Conservation (phyloP, 768 basidiomycete species). For the Mycena amicta region DNA sequence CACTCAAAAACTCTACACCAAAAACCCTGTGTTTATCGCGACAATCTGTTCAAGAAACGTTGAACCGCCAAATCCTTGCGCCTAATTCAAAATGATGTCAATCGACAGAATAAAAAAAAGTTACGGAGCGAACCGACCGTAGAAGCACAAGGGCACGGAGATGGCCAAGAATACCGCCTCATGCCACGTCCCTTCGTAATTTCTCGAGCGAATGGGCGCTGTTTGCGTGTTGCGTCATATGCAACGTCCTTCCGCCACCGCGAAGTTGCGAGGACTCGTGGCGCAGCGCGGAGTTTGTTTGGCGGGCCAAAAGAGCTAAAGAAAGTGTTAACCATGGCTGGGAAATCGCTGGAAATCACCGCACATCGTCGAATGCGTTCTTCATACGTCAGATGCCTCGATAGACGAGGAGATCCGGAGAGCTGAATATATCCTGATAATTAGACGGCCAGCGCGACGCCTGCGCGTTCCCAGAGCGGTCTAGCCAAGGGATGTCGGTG, state of each 20-base stretch:
- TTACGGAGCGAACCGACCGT: too few relatives aligned
- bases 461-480: conserved; percentile 11
- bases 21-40: background rate
- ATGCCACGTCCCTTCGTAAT: background rate
- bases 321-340: background rate
- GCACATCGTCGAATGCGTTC: background rate
- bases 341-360: background rate
- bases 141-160: background rate
- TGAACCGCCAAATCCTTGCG: background rate
- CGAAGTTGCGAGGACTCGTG: background rate
- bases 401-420: background rate
- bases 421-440: background rate
- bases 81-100: too few relatives aligned
- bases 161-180: background rate
- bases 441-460: background rate
- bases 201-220: background rate
- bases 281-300: background rate
- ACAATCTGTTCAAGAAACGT: background rate
- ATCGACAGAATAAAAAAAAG: too few relatives aligned
- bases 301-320: background rate
- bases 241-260: background rate
- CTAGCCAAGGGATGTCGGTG: background rate
- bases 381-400: too few relatives aligned
- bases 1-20: background rate
- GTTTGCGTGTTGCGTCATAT: background rate